These are phyloP conservation scores for Brassica rapa DNA, from an alignment of 345 rosid genomes.

Conservation along the genomic window DNA sequence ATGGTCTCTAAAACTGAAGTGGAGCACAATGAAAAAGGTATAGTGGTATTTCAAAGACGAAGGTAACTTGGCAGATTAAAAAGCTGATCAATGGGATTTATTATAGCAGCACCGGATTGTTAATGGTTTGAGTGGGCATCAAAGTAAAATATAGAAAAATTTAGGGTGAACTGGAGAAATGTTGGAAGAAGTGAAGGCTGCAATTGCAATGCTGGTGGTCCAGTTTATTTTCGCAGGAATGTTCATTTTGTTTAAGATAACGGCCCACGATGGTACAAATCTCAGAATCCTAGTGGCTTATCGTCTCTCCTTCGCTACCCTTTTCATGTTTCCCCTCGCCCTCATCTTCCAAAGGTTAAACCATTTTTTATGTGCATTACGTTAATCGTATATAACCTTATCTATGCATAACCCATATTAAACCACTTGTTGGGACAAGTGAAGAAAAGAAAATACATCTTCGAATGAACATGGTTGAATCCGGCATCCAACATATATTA, in stretches of 20 bases:
- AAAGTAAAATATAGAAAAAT: not conserved
- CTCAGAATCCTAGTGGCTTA: constrained; percentile 43
- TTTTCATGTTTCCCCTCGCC: constrained; percentile 43
- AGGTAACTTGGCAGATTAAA: not conserved
- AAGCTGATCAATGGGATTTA: not conserved
- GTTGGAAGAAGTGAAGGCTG: not conserved
- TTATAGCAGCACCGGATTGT: not conserved
- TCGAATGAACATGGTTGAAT: not conserved
- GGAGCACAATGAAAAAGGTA: not conserved
- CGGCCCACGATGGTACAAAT: constrained; percentile 40
- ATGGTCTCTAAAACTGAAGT: not conserved
- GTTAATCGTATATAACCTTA: not conserved
- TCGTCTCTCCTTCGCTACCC: constrained; percentile 44
- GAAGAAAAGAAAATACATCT: not conserved
- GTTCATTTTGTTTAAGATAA: constrained; percentile 43
- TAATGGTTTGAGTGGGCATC: constrained; percentile 1
- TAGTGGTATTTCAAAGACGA: not conserved
- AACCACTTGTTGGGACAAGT: not conserved
- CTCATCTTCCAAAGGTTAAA: constrained; percentile 29
- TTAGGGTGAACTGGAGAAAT: not conserved
- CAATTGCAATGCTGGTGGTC: not conserved
- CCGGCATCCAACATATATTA: not conserved
- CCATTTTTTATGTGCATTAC: not conserved
- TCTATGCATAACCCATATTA: not conserved
- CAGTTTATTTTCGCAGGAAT: constrained; percentile 36